Conservation (phyloP, 768 basidiomycete species). For the Russula lepida region DNA sequence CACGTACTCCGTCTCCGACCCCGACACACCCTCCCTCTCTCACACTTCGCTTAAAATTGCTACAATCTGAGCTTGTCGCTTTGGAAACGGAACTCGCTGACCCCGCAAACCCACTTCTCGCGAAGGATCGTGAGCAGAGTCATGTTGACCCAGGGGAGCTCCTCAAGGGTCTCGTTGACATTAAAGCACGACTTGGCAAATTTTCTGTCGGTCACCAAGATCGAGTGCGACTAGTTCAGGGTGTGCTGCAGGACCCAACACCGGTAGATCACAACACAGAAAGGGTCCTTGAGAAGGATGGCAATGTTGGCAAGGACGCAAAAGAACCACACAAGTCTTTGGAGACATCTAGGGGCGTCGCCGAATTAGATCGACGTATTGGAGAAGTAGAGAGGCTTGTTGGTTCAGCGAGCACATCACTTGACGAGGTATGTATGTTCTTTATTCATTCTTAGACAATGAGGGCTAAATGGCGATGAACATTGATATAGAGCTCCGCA, state of each 20-base stretch:
- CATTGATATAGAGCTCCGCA: slow-evolving; percentile 45
- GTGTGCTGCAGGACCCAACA: slow-evolving; percentile 36
- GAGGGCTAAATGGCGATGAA: neutral
- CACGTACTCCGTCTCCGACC: slow-evolving; percentile 44
- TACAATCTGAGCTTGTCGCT: slow-evolving; percentile 72
- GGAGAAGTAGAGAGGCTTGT: slow-evolving; percentile 76
- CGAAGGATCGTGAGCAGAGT: slow-evolving; percentile 49
- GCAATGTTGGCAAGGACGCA: slow-evolving; percentile 10
- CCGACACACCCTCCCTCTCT: slow-evolving; percentile 29
- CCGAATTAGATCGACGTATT: slow-evolving; percentile 77
- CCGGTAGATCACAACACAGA: slow-evolving; percentile 24
- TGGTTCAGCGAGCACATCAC: slow-evolving; percentile 66
- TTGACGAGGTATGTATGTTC: slow-evolving; percentile 64
- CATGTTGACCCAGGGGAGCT: slow-evolving; percentile 66
- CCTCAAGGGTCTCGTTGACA: slow-evolving; percentile 69
- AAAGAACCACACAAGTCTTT: slow-evolving; percentile 9
- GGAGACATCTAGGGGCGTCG: slow-evolving; percentile 40
- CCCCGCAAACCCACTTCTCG: slow-evolving; percentile 62
- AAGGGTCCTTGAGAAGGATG: slow-evolving; percentile 15
- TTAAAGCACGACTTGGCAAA: slow-evolving; percentile 58
- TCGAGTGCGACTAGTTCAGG: slow-evolving; percentile 52
- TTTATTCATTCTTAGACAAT: neutral
- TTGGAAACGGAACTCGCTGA: slow-evolving; percentile 80
- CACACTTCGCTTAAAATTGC: slow-evolving; percentile 37
- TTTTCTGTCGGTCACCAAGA: slow-evolving; percentile 60